phyloP scores from a whole-genome alignment of 2,329 filamentous ascomycete species.

The Nemania diffusa region DNA sequence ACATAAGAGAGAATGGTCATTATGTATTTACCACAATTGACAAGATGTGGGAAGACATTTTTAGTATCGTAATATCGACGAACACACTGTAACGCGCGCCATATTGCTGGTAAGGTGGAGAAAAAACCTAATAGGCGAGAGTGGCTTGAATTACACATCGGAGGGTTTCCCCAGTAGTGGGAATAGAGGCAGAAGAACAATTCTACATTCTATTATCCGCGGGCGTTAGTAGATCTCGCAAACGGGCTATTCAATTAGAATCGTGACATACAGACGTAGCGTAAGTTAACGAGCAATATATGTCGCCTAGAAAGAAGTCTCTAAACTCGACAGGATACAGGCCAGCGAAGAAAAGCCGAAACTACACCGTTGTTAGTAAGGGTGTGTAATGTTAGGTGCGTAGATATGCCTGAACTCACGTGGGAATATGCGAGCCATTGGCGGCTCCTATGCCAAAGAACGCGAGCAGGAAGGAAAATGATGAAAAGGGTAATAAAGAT shows the following conservation, averaged over 20 bases:
- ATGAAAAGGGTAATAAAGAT: conserved; percentile 74
- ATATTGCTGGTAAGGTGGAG: conserved; percentile 82
- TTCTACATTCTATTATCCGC: conserved; percentile 75
- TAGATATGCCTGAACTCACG: conserved; percentile 63
- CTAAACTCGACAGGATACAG: conserved; percentile 94
- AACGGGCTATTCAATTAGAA: background rate
- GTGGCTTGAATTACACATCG: conserved; percentile 84
- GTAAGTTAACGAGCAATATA: conserved; percentile 96
- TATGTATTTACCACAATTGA: conserved; percentile 91
- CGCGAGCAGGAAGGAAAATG: conserved; percentile 78
- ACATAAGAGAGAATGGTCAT: conserved; percentile 85
- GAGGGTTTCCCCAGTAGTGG: conserved; percentile 76
- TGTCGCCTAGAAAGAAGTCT: conserved; percentile 97
- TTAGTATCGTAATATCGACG: conserved; percentile 87
- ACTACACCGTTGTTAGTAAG: conserved; percentile 63
- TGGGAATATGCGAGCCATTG: conserved; percentile 91
- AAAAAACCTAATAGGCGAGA: conserved; percentile 90
- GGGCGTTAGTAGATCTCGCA: too few species aligned
- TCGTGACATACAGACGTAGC: conserved; percentile 76
- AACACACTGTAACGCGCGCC: conserved; percentile 90
- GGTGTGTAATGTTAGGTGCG: background rate
- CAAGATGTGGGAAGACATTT: conserved; percentile 90
- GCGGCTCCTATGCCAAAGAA: conserved; percentile 80
- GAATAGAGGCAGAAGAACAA: conserved; percentile 95
- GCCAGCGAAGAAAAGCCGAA: conserved; percentile 85